These are phyloP conservation scores for Viridothelium virens DNA, from an alignment of 495 filamentous ascomycete species.

Conservation along the genomic window DNA sequence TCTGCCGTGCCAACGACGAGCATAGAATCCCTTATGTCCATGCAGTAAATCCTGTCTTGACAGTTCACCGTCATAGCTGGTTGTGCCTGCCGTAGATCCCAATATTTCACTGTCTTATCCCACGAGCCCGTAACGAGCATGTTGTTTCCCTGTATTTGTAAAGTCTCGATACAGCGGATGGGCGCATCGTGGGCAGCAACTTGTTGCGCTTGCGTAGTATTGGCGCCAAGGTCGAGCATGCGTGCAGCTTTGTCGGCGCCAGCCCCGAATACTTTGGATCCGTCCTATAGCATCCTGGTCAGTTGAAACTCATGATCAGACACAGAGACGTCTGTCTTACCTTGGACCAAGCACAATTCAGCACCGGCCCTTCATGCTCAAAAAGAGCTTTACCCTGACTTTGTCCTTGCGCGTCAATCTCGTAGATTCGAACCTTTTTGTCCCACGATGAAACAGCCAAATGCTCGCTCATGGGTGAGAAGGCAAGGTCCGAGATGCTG, in stretches of 20 bases:
- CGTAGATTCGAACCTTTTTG: constrained; percentile 87
- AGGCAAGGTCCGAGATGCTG: constrained; percentile 74
- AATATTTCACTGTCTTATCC: constrained; percentile 95
- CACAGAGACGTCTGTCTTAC: constrained; percentile 43
- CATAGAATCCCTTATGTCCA: constrained; percentile 72
- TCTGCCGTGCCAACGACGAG: constrained; percentile 82
- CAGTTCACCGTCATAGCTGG: constrained; percentile 59
- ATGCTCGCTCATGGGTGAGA: constrained; percentile 69
- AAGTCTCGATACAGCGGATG: constrained; percentile 70
- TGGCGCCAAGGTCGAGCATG: constrained; percentile 61
- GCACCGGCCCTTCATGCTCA: constrained; percentile 65
- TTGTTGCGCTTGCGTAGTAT: constrained; percentile 48
- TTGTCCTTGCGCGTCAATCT: constrained; percentile 62
- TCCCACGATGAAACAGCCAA: constrained; percentile 88
- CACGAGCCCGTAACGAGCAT: constrained; percentile 85
- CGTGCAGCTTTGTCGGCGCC: constrained; percentile 79
- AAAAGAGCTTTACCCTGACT: constrained; percentile 73
- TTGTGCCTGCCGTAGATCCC: constrained; percentile 67
- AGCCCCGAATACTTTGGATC: constrained; percentile 68
- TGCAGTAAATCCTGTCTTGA: constrained; percentile 76
- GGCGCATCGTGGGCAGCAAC: constrained; percentile 75
- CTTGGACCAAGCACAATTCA: constrained; percentile 76
- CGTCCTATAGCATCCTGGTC: constrained; percentile 42
- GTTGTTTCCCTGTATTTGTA: constrained; percentile 48
- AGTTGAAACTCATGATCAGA: background rate